Conservation (phyloP, 345 rosid genomes). For the Acer saccharum region DNA sequence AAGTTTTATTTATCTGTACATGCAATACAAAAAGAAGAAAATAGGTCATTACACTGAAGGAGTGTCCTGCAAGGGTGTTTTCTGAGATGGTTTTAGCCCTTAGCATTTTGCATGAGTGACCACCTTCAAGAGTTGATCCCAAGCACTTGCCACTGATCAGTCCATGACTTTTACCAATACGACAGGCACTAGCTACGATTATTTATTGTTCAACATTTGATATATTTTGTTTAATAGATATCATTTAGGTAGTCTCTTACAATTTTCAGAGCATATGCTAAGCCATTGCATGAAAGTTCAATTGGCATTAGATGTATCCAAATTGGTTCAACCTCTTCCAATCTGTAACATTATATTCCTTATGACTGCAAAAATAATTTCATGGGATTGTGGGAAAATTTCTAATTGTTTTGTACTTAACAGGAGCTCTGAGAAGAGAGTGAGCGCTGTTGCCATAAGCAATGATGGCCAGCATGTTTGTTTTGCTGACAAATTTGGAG, state of each 20-base stretch:
- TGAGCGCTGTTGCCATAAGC: slow-evolving; percentile 76
- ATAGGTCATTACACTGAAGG: neutral
- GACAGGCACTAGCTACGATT: neutral
- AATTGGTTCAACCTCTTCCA: neutral
- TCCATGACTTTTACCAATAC: neutral
- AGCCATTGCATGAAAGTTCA: neutral
- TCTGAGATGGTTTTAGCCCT: neutral
- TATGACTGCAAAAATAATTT: neutral
- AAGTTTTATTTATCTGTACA: neutral
- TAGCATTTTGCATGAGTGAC: neutral
- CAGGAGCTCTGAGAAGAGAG: slow-evolving; percentile 93
- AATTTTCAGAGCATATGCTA: neutral
- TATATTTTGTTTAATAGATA: neutral
- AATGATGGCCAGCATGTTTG: slow-evolving; percentile 65
- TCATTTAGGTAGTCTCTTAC: neutral
- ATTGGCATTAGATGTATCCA: neutral
- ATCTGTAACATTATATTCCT: neutral
- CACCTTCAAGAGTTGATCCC: neutral
- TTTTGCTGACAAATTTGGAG: slow-evolving; percentile 96
- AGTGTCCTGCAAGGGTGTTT: neutral
- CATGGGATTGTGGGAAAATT: neutral
- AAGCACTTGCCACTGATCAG: neutral
- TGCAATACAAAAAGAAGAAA: neutral
- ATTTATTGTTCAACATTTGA: neutral
- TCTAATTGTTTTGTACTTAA: slow-evolving; percentile 5